These are phyloP conservation scores for Zopfia rhizophila DNA, from an alignment of 2,329 filamentous ascomycete genomes.

Conservation along the genomic window DNA sequence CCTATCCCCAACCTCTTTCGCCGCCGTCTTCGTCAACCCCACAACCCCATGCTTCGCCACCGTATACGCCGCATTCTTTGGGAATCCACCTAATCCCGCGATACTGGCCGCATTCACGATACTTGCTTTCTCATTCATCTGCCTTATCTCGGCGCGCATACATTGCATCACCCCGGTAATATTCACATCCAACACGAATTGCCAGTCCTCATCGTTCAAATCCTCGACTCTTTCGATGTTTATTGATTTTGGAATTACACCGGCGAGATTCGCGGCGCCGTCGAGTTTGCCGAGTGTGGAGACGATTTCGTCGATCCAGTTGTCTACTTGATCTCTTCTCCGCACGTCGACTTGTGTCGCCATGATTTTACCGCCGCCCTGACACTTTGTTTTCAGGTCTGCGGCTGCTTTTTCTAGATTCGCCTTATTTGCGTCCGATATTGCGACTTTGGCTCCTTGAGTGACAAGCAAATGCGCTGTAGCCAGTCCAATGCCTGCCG, in stretches of 20 bases:
- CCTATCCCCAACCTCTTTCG: constrained; percentile 47
- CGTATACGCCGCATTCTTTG: constrained; percentile 45
- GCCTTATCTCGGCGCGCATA: constrained; percentile 44
- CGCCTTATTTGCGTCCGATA: constrained; percentile 50
- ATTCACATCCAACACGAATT: constrained; percentile 47
- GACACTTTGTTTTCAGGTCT: constrained; percentile 4
- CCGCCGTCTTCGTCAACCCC: constrained; percentile 47
- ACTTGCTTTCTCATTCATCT: constrained; percentile 49
- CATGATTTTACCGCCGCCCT: constrained; percentile 11
- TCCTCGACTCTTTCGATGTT: constrained; percentile 40
- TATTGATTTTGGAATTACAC: constrained; percentile 56
- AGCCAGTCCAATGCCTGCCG: constrained; percentile 51
- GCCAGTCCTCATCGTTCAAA: constrained; percentile 48
- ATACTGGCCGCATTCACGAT: constrained; percentile 60
- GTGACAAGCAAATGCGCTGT: constrained; percentile 46
- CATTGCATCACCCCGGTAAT: constrained; percentile 49
- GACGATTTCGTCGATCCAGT: constrained; percentile 49
- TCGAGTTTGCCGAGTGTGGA: constrained; percentile 48
- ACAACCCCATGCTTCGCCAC: constrained; percentile 50
- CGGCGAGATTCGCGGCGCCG: constrained; percentile 55
- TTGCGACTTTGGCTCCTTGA: constrained; percentile 50
- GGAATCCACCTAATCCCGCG: constrained; percentile 59
- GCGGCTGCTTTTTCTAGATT: constrained; percentile 20
- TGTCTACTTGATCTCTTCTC: constrained; percentile 41
- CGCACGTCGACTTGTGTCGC: constrained; percentile 44